Evolutionary conservation across 176 grass and related monocot genomes (phyloP).

Genomic region (Cocos nucifera): DNA sequence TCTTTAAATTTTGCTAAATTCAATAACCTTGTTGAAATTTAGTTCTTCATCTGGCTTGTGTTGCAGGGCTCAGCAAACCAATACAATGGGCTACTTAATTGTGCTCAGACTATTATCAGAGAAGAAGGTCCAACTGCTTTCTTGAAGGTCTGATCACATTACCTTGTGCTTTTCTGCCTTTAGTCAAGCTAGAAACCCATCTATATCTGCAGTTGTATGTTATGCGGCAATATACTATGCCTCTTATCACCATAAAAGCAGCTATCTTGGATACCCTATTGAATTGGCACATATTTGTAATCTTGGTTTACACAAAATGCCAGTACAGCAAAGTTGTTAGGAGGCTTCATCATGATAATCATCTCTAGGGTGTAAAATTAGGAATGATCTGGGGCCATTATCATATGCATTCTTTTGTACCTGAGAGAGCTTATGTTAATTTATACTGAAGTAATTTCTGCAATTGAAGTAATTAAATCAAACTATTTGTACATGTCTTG

Average conservation of each 20-base stretch:
- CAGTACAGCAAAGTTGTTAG: too few species aligned
- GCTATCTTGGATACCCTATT: too few species aligned
- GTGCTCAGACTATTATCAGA: constrained; percentile 67
- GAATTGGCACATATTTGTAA: too few species aligned
- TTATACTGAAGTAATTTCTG: too few species aligned
- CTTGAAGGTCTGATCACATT: constrained; percentile 42
- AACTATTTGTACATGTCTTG: too few species aligned
- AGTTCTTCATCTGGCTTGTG: neutral
- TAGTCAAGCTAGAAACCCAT: neutral
- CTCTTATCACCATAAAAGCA: neutral
- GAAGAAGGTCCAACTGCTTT: constrained; percentile 77
- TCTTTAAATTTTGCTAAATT: neutral
- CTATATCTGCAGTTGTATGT: neutral
- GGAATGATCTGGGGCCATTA: too few species aligned
- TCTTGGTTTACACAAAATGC: too few species aligned
- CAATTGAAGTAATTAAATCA: too few species aligned
- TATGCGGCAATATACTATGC: neutral
- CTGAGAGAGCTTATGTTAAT: too few species aligned
- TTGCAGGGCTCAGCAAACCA: constrained; percentile 55
- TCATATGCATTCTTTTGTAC: too few species aligned
- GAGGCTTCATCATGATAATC: too few species aligned
- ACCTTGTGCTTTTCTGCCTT: neutral
- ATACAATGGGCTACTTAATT: constrained; percentile 60
- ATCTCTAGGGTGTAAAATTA: too few species aligned
- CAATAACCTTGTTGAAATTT: neutral